Base-by-base conservation (phyloP, 331 rosid species). In the Erythrophleum ivorense region DNA sequence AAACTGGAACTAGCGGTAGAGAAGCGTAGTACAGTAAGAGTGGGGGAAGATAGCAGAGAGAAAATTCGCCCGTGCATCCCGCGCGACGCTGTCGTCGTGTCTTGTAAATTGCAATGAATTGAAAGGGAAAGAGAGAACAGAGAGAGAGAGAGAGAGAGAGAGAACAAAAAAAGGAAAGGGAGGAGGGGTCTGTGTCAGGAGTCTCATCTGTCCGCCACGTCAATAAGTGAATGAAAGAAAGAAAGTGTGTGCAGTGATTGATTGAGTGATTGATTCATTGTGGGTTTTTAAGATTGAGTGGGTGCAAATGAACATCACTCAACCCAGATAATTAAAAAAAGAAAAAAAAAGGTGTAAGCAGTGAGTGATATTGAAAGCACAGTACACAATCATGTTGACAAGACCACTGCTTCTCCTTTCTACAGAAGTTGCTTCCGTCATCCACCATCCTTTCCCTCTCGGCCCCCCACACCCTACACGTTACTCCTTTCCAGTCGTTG, bases 1-100 rank as follows among this genome's bases (percentile, higher is more conserved):
- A 24, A 24, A 0, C 0, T 0, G 64, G 29, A 24, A 3, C 9
- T 0, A 19, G 15, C 1, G 4, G 1, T 50, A 0, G 72, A 9
- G 72, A 40, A 31, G 9, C 19, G 58, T 15, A 53, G 58, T 14
- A 53, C 58, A 16, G 58, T 53, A 16, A 5, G 58, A 5, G 12
- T 11, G 15, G 15, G 21, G 18, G 55, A 50, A 14, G 7, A n/a
- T 29, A n/a, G 64, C 9, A 9, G 54, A 73, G 83, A 62, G 9
- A 75, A 66, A 79, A 67, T 46, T 76, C 92, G 82, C 97, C 98
- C 98, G 97, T 86, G 87, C 91, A 78, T 87, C 88, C 85, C 94
- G 98, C 93, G 96, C 84, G 95, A 84, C 81, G 76, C 88, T 78
- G 89, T 89, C 85, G 78, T 55, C 13, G 81, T 78, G 85, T 78